Conservation (phyloP, 1,284 basidiomycete species). For the Dichomitus squalens region DNA sequence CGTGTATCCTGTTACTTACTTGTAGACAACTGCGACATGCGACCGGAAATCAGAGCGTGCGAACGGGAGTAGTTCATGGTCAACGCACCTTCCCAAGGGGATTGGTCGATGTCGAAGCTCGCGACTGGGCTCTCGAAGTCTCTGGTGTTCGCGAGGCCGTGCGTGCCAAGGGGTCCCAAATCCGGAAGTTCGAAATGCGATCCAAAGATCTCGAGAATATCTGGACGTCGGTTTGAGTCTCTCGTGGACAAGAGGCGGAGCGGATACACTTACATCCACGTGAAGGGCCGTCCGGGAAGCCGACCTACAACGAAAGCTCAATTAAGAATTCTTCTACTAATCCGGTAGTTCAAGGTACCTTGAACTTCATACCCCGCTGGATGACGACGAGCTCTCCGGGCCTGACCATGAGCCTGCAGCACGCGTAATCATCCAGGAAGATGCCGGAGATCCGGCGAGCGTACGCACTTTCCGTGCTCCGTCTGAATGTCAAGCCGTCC, state of each 20-base stretch:
- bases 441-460: too few species aligned
- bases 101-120: slow-evolving; percentile 63
- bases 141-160: slow-evolving; percentile 62
- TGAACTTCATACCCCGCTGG: slow-evolving; percentile 69
- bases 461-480: slow-evolving; percentile 62
- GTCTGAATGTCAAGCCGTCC: slow-evolving; percentile 71
- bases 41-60: neutral
- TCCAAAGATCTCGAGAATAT: slow-evolving; percentile 60
- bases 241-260: neutral
- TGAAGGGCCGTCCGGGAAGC: slow-evolving; percentile 56
- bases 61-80: neutral
- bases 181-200: slow-evolving; percentile 68
- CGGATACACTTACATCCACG: slow-evolving; percentile 46
- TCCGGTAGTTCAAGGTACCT: slow-evolving; percentile 37
- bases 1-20: slow-evolving; percentile 34
- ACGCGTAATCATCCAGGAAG: neutral
- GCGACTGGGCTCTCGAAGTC: slow-evolving; percentile 70
- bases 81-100: slow-evolving; percentile 55
- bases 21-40: slow-evolving; percentile 45
- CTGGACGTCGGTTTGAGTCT: neutral
- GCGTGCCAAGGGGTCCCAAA: slow-evolving; percentile 65
- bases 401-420: slow-evolving; percentile 51
- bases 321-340: neutral
- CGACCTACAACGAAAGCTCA: slow-evolving; percentile 34
- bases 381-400: slow-evolving; percentile 67